Percentiles rank a stretch among this genome's conserved stretches.
These are phyloP conservation scores for Aristolochia californica DNA, from an alignment of 164 flowering plant genomes.

Conservation along the genomic window DNA sequence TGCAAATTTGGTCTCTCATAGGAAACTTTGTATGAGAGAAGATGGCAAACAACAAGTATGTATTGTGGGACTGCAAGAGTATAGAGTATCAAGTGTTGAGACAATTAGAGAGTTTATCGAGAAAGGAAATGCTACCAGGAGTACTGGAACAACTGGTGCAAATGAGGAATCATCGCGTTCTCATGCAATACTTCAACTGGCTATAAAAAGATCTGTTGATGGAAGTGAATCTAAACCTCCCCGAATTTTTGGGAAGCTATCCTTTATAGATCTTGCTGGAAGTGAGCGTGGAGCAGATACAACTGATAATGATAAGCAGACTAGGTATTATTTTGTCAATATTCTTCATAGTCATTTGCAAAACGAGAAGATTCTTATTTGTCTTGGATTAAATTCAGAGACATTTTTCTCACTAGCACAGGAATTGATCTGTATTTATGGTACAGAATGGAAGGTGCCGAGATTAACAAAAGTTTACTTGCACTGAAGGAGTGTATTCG, in stretches of 20 bases:
- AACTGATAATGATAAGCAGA: slow-evolving; percentile 90
- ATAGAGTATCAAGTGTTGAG: slow-evolving; percentile 63
- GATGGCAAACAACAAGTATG: slow-evolving; percentile 96
- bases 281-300: slow-evolving; percentile 99
- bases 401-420: not conserved
- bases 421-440: slow-evolving; percentile 4
- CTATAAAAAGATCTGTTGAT: slow-evolving; percentile 63
- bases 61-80: slow-evolving; percentile 90
- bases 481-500: slow-evolving; percentile 93
- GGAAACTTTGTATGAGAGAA: slow-evolving; percentile 92
- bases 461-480: slow-evolving; percentile 86
- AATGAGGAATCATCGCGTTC: slow-evolving; percentile 98
- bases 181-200: slow-evolving; percentile 95
- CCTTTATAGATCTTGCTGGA: slow-evolving; percentile 97
- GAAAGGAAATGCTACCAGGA: slow-evolving; percentile 77
- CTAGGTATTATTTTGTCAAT: slow-evolving; percentile 38
- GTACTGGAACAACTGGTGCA: slow-evolving; percentile 96
- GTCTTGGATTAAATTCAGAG: not conserved
- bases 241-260: slow-evolving; percentile 76
- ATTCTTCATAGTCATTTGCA: not conserved
- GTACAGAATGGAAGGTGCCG: slow-evolving; percentile 93
- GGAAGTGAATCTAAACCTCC: slow-evolving; percentile 72
- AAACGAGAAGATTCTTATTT: not conserved
- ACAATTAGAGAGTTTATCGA: slow-evolving; percentile 70
- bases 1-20: slow-evolving; percentile 16